Evolutionary conservation across 306 rosid genomes (phyloP), one percentile per base, ranked within the genome.

Genomic region (Citrullus mucosospermus): DNA sequence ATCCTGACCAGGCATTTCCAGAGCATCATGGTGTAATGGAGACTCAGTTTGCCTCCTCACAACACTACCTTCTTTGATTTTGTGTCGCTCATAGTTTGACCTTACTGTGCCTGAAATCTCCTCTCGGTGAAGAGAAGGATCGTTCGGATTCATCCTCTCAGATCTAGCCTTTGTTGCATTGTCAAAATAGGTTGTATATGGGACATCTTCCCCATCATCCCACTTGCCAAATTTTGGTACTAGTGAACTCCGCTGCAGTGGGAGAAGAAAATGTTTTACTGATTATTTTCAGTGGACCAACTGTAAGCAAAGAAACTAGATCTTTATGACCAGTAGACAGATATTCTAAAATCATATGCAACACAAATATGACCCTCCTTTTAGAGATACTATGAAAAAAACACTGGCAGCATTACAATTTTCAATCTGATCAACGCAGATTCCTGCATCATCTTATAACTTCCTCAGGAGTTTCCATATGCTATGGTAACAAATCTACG

Each of bases 181-280:
- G 41, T 75, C 83, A 34, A 80, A 80, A 77, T 80, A 80, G 65
- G 74, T 17, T 5, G 83, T 73, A 63, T 80, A 80, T 9, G 48
- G 74, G 43, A 74, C 54, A 74, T 80, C 43, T 22, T 80, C 81
- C 58, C 63, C 82, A 58, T 16, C 39, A 15, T 80, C 83, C 83
- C 83, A 74, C 55, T 80, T 61, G 3, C 83, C 83, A 61, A 80
- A 80, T 44, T 73, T 9, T 14, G 79, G 83, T n/a, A 51, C 79
- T 34, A 74, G 63, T 1, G 75, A 58, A 30, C 79, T 67, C 48
- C 67, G 78, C 79, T 73, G 60, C 77, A 43, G 55, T 30, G 28
- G 17, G 4, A 77, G 15, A 77, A 55, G 71, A 54, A 53, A 63
- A 46, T 59, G 6, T 36, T 62, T 75, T 17, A 36, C 61, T 58